Conservation (phyloP, 2,329 filamentous ascomycete species). For the Aspergillus ochraceoroseus region DNA sequence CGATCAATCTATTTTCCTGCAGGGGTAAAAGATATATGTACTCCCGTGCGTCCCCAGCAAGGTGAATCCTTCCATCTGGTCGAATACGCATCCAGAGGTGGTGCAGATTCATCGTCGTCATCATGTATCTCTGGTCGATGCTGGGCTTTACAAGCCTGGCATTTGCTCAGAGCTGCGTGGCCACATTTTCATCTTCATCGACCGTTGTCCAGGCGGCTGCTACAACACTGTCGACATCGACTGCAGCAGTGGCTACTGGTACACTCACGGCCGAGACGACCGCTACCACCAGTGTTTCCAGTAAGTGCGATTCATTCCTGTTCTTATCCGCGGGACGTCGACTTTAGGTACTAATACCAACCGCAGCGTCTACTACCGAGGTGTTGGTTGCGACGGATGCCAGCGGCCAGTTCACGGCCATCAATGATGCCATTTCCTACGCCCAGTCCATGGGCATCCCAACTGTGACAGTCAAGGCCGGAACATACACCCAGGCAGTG, state of each 20-base stretch:
- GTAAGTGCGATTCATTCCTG: too few species aligned
- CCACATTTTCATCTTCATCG: not conserved
- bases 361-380: conserved; percentile 20
- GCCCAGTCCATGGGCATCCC: conserved; percentile 42
- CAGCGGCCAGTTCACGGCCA: conserved; percentile 45
- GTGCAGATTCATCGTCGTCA: too few species aligned
- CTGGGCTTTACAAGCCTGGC: conserved; percentile 1
- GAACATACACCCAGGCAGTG: conserved; percentile 45
- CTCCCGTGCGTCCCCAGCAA: too few species aligned
- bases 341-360: too few species aligned
- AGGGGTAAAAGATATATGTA: too few species aligned
- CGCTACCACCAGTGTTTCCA: too few species aligned
- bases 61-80: too few species aligned
- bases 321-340: too few species aligned
- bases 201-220: not conserved
- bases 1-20: too few species aligned
- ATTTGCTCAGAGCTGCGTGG: not conserved
- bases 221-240: not conserved
- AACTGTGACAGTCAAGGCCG: conserved; percentile 44
- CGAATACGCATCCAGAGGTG: too few species aligned
- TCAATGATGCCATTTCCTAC: conserved; percentile 43
- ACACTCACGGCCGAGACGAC: too few species aligned
- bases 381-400: conserved; percentile 46
- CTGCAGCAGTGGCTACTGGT: not conserved
- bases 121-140: conserved; percentile 4